phyloP scores from a whole-genome alignment of 2,329 filamentous ascomycete genomes.

The Cadophora sp. region DNA sequence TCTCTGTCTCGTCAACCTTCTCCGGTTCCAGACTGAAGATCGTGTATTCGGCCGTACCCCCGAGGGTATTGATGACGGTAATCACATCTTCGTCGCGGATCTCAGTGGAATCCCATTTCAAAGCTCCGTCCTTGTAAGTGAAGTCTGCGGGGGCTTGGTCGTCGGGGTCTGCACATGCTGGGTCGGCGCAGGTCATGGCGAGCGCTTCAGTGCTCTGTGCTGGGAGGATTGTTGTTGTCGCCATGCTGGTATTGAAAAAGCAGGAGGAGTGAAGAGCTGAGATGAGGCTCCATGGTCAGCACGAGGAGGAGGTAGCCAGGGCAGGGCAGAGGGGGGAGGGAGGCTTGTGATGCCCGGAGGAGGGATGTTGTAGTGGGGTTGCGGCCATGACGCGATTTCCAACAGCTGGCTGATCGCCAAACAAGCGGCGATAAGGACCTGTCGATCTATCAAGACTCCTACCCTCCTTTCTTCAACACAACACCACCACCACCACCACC shows the following conservation, averaged over 20 bases:
- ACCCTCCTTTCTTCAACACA: not conserved
- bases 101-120: constrained; percentile 7
- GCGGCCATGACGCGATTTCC: too few relatives aligned
- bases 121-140: constrained; percentile 4
- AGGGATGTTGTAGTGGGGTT: too few relatives aligned
- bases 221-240: not conserved
- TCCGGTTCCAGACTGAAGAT: constrained; percentile 15
- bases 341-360: not conserved
- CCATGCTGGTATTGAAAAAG: not conserved
- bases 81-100: constrained; percentile 20
- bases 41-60: constrained; percentile 12
- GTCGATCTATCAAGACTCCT: not conserved
- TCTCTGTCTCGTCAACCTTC: not conserved
- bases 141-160: constrained; percentile 5
- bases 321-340: too few relatives aligned
- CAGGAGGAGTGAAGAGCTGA: not conserved
- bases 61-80: constrained; percentile 12
- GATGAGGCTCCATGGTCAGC: constrained; percentile 6
- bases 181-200: not conserved
- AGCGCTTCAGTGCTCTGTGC: constrained; percentile 10
- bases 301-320: not conserved
- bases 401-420: too few relatives aligned
- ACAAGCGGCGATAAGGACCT: constrained; percentile 8
- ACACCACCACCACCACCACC: too few relatives aligned
- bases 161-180: not conserved